A percentile compares a stretch with the other conserved stretches of the same genome.
phyloP scores from a whole-genome alignment of 1,139 yeast genomes.

The Nakaseomyces delphensis region DNA sequence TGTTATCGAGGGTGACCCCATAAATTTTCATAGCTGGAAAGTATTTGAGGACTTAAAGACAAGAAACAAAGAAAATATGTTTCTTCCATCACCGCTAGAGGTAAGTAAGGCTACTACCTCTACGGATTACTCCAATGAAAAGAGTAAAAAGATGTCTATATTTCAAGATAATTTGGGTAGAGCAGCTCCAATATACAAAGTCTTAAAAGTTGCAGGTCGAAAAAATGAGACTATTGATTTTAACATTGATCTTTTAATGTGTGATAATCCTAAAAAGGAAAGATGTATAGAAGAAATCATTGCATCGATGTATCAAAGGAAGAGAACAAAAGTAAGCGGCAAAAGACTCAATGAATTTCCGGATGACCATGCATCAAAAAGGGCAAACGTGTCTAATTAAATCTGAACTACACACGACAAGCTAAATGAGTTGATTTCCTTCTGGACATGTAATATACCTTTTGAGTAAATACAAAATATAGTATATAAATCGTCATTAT shows the following conservation, averaged over 20 bases:
- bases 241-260: conserved; percentile 46
- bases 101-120: neutral
- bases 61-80: conserved; percentile 57
- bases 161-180: conserved; percentile 36
- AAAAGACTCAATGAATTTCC: neutral
- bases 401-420: no score
- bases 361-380: conserved; percentile 1
- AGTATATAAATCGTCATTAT: neutral
- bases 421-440: neutral
- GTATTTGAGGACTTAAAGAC: conserved; percentile 44
- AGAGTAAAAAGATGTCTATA: conserved; percentile 35
- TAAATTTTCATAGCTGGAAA: conserved; percentile 34
- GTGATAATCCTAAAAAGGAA: conserved; percentile 43
- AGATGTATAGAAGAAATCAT: conserved; percentile 56
- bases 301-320: conserved; percentile 33
- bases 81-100: conserved; percentile 53
- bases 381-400: neutral
- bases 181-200: conserved; percentile 36
- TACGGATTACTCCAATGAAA: neutral
- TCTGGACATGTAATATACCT: neutral
- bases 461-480: neutral
- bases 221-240: conserved; percentile 56
- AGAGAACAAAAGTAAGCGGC: neutral
- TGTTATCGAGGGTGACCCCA: neutral
- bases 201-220: conserved; percentile 50